These are phyloP conservation scores for Salix viminalis DNA, from an alignment of 345 rosid species.

Conservation along the genomic window DNA sequence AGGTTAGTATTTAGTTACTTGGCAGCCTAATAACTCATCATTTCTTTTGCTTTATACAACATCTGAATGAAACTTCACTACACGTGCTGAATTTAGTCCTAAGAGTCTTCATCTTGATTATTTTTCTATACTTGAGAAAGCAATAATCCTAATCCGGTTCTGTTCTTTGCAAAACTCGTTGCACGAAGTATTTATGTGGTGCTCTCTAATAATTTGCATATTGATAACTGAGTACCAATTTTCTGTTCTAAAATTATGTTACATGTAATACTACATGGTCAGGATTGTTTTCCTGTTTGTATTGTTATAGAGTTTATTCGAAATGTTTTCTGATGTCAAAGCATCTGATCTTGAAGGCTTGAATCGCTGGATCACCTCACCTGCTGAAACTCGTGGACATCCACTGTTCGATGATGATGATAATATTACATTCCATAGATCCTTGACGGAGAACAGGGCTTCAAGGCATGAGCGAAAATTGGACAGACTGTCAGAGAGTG, in stretches of 20 bases:
- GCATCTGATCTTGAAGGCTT: slow-evolving; percentile 50
- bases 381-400: slow-evolving; percentile 31
- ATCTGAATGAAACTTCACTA: not conserved
- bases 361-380: slow-evolving; percentile 59
- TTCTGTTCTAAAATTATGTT: not conserved
- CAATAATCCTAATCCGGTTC: not conserved
- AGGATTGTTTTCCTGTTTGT: not conserved
- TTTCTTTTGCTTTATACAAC: not conserved
- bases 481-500: slow-evolving; percentile 70
- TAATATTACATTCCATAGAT: slow-evolving; percentile 45
- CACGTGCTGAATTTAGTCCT: not conserved
- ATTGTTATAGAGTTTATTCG: not conserved
- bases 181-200: no score
- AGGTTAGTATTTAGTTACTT: slow-evolving; percentile 35
- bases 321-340: slow-evolving; percentile 19
- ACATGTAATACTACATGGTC: not conserved
- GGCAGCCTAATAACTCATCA: not conserved
- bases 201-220: not conserved
- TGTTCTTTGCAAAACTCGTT: not conserved
- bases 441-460: slow-evolving; percentile 62
- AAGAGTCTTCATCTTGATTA: no score
- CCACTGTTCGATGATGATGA: slow-evolving; percentile 41
- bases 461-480: slow-evolving; percentile 52
- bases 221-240: not conserved
- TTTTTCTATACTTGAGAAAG: not conserved